Evolutionary conservation across 2,329 filamentous ascomycete species (phyloP).

Genomic region (Alternaria triticina): DNA sequence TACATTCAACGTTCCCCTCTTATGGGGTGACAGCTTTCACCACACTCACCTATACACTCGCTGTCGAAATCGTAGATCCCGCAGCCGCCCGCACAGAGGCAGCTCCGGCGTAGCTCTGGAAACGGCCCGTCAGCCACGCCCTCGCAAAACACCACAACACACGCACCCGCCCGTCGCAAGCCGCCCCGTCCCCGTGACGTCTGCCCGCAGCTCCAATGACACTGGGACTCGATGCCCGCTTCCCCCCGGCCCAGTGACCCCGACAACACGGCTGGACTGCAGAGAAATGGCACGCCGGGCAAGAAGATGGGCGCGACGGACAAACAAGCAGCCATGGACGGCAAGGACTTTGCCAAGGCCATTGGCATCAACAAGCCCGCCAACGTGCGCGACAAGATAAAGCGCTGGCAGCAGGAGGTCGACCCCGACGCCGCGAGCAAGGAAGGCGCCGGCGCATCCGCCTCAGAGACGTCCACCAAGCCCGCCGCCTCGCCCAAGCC

Average conservation of each 20-base stretch:
- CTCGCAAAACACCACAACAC: conserved; percentile 10
- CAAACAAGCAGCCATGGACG: conserved; percentile 41
- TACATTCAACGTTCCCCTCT: conserved; percentile 4
- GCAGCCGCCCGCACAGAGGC: background rate
- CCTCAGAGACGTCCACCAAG: background rate
- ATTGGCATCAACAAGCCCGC: conserved; percentile 51
- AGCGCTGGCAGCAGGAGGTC: conserved; percentile 82
- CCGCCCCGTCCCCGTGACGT: conserved; percentile 11
- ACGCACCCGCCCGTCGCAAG: background rate
- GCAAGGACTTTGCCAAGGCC: conserved; percentile 48
- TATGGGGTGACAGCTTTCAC: conserved; percentile 11
- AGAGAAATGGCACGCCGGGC: conserved; percentile 40
- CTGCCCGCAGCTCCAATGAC: conserved; percentile 26
- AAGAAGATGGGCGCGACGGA: conserved; percentile 34
- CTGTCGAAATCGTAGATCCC: background rate
- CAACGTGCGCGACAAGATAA: conserved; percentile 75
- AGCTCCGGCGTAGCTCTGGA: conserved; percentile 9
- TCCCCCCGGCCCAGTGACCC: conserved; percentile 31
- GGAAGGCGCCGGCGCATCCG: conserved; percentile 16
- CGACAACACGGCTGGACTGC: conserved; percentile 22
- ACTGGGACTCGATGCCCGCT: conserved; percentile 32
- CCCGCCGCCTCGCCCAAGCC: conserved; percentile 19
- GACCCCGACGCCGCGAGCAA: conserved; percentile 59
- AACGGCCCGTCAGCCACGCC: conserved; percentile 8
- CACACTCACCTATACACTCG: conserved; percentile 16